Base-by-base conservation (phyloP, 2,329 filamentous ascomycete genomes). In the Keithomyces neogunnii region DNA sequence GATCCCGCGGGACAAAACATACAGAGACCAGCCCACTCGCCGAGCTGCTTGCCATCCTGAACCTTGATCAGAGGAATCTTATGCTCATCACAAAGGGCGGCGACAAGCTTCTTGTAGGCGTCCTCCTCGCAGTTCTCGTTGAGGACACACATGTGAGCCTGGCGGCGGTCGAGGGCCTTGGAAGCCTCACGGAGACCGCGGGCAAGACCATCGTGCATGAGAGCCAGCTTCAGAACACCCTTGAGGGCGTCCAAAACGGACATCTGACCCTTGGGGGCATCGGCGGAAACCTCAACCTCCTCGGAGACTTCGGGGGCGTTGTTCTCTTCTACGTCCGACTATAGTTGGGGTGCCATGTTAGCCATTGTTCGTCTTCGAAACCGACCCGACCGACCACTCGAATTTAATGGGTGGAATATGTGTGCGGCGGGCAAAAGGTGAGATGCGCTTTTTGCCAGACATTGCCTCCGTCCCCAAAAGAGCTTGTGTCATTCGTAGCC, bases 21-120 rank as follows among this genome's bases (percentile, higher is more conserved):
- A 97, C 93, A 99, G 70, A 99, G 86, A 80, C 93, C 93, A 72
- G 95, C 92, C 93, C 93, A 99, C 82, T 99, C 93, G 80, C 93
- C 93, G 68, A 99, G 82, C 84, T 96, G 89, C 87, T 99, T 99
- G 76, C 93, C 93, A 75, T 99, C 93, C 64, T 91, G 92, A 60
- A 99, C 93, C 89, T 99, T 97, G 85, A 99, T 99, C 68, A 99
- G 81, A 62, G 93, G 93, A 69, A 99, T 99, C 86, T 96, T 96
- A 82, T 99, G 93, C 85, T 99, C 93, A 60, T 87, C 89, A 88
- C 93, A 99, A 56, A 99, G 88, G 58, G 93, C 93, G 65, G 97
- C 88, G 67, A 99, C 92, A 62, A 99, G 85, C 88, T 99, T 99
- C 90, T 99, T 99, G 85, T 99, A 99, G 63, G 93, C 92, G 78